Percentiles rank a stretch among this genome's conserved stretches.
These are phyloP conservation scores for Sherardia arvensis DNA, from an alignment of 257 asterid genomes.

Conservation along the genomic window DNA sequence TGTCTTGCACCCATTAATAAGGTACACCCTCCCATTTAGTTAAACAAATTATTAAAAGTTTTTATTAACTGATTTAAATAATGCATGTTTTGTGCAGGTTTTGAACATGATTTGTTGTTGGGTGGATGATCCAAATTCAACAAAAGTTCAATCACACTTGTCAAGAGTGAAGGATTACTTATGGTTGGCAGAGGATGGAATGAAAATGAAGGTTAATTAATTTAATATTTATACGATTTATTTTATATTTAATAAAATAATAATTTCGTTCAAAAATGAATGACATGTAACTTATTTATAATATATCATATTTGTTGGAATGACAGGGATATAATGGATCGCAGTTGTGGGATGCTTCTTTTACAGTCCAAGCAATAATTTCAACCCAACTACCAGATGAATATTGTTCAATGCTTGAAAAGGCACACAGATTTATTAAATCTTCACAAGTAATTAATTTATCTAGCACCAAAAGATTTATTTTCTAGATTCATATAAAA, in stretches of 20 bases:
- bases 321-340: slow-evolving; percentile 93
- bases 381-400: slow-evolving; percentile 58
- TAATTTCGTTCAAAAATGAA: too few species aligned
- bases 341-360: slow-evolving; percentile 87
- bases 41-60: too few species aligned
- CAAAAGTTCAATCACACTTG: slow-evolving; percentile 89
- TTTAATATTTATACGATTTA: too few species aligned
- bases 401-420: slow-evolving; percentile 53
- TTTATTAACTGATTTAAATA: too few species aligned
- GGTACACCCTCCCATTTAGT: slow-evolving; percentile 31
- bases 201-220: slow-evolving; percentile 79
- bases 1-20: slow-evolving; percentile 96
- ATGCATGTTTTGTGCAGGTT: slow-evolving; percentile 40
- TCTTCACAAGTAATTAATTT: too few species aligned
- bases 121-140: slow-evolving; percentile 91
- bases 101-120: slow-evolving; percentile 95
- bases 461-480: too few species aligned
- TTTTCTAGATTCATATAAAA: too few species aligned
- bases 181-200: slow-evolving; percentile 95
- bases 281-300: too few species aligned
- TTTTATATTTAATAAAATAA: too few species aligned
- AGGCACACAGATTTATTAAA: slow-evolving; percentile 36
- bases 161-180: slow-evolving; percentile 81
- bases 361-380: slow-evolving; percentile 83
- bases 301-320: too few species aligned